A percentile compares a stretch with the other conserved stretches of the same genome.
These are phyloP conservation scores for Aspergillus puulaauensis DNA, from an alignment of 2,329 filamentous ascomycete species.

Conservation along the genomic window DNA sequence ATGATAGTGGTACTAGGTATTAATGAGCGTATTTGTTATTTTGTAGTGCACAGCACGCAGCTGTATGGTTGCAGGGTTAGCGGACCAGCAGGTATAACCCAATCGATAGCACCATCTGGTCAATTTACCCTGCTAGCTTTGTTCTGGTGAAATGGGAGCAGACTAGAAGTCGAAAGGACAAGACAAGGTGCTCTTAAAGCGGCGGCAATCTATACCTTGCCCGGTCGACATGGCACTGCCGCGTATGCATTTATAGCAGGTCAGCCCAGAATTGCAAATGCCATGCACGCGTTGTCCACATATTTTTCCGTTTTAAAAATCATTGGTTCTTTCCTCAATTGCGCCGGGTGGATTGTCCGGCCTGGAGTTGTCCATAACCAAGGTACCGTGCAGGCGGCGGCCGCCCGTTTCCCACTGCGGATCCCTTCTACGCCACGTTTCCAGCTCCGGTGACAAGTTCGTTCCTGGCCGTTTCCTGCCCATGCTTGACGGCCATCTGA, in stretches of 20 bases:
- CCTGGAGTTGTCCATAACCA: background rate
- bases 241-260: background rate
- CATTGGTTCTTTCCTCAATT: background rate
- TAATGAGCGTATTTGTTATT: too few relatives aligned
- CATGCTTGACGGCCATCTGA: background rate
- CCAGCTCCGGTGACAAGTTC: constrained; percentile 6
- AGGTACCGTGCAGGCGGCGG: background rate
- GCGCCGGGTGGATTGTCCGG: background rate
- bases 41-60: too few relatives aligned
- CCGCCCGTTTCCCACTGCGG: constrained; percentile 18
- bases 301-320: background rate
- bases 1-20: too few relatives aligned
- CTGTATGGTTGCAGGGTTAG: too few relatives aligned
- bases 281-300: background rate
- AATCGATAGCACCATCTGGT: too few relatives aligned
- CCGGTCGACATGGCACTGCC: background rate
- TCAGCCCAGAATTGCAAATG: background rate
- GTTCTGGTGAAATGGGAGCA: too few relatives aligned
- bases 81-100: too few relatives aligned
- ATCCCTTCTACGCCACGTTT: constrained; percentile 21
- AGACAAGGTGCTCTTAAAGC: background rate
- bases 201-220: background rate
- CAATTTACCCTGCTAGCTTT: too few relatives aligned
- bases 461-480: background rate
- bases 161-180: background rate